A percentile compares a stretch with the other conserved stretches of the same genome.
phyloP scores from a whole-genome alignment of 2,329 filamentous ascomycete species.

The Taxawa tesnikishii region DNA sequence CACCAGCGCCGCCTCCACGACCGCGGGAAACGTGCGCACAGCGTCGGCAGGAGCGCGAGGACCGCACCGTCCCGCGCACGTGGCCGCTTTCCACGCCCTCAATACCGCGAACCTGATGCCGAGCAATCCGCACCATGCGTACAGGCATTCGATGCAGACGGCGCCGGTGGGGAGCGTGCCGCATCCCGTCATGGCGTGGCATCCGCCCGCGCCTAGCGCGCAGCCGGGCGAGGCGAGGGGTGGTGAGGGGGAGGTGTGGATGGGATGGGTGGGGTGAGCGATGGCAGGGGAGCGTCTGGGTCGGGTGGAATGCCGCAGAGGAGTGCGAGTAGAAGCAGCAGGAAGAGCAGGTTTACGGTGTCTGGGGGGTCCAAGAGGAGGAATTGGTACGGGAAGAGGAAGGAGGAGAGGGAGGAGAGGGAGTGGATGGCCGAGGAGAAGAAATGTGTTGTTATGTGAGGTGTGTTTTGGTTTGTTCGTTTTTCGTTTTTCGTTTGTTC shows the following conservation, averaged over 20 bases:
- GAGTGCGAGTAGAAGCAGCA: slow-evolving; percentile 5
- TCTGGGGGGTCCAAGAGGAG: too few relatives aligned
- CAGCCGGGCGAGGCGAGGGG: neutral
- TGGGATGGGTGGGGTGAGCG: neutral
- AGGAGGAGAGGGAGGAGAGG: slow-evolving; percentile 5
- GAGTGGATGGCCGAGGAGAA: slow-evolving; percentile 6
- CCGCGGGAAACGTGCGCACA: neutral
- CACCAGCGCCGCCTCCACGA: slow-evolving; percentile 2
- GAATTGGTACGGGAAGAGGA: neutral
- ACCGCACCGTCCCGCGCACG: slow-evolving; percentile 6
- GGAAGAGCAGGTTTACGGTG: too few relatives aligned
- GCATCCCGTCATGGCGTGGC: slow-evolving; percentile 21
- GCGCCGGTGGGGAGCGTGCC: slow-evolving; percentile 13
- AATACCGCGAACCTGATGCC: slow-evolving; percentile 8
- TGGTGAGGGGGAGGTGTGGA: neutral
- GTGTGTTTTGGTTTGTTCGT: neutral
- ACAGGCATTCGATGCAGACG: neutral
- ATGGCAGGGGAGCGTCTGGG: neutral
- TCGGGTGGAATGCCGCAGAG: slow-evolving; percentile 1
- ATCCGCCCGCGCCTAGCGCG: slow-evolving; percentile 16
- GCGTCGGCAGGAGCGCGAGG: neutral
- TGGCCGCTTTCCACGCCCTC: slow-evolving; percentile 7
- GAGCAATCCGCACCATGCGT: slow-evolving; percentile 2
- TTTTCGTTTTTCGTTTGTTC: neutral
- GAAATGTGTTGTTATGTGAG: slow-evolving; percentile 10